phyloP scores from a whole-genome alignment of 139 green algal species.

The Chlamydomonas urium region DNA sequence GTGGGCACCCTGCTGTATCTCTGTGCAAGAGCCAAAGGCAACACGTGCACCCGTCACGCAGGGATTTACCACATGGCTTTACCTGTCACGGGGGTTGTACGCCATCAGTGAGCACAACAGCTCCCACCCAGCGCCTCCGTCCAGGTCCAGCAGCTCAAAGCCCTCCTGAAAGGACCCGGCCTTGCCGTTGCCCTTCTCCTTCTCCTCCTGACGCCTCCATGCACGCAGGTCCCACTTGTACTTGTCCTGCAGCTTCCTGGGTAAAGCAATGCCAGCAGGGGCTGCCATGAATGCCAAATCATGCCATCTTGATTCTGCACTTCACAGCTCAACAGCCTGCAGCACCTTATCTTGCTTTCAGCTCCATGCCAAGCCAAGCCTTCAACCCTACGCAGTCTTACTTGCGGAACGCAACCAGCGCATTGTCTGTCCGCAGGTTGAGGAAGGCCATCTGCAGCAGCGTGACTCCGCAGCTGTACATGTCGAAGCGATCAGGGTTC shows the following conservation, averaged over 20 bases:
- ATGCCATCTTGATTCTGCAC: too few relatives aligned
- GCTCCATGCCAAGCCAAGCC: too few relatives aligned
- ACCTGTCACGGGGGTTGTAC: constrained; percentile 13
- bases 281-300: too few relatives aligned
- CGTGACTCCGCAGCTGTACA: constrained; percentile 71
- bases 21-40: too few relatives aligned
- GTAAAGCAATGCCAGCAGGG: too few relatives aligned
- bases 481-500: constrained; percentile 86
- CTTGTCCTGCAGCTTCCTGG: constrained; percentile 31
- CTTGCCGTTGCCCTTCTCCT: constrained; percentile 21
- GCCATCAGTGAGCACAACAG: constrained; percentile 9
- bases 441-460: constrained; percentile 77
- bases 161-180: constrained; percentile 63
- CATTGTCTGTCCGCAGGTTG: constrained; percentile 64
- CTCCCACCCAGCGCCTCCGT: constrained; percentile 4
- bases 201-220: constrained; percentile 47
- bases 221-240: constrained; percentile 45
- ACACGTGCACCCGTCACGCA: too few relatives aligned
- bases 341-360: too few relatives aligned
- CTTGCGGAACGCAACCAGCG: constrained; percentile 66
- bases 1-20: too few relatives aligned
- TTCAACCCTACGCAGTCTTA: too few relatives aligned
- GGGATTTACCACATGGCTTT: too few relatives aligned
- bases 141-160: constrained; percentile 14
- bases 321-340: too few relatives aligned